A percentile compares a stretch with the other conserved stretches of the same genome.
Conservation (phyloP, 2,329 filamentous ascomycete genomes). For the Helminthosporium solani region DNA sequence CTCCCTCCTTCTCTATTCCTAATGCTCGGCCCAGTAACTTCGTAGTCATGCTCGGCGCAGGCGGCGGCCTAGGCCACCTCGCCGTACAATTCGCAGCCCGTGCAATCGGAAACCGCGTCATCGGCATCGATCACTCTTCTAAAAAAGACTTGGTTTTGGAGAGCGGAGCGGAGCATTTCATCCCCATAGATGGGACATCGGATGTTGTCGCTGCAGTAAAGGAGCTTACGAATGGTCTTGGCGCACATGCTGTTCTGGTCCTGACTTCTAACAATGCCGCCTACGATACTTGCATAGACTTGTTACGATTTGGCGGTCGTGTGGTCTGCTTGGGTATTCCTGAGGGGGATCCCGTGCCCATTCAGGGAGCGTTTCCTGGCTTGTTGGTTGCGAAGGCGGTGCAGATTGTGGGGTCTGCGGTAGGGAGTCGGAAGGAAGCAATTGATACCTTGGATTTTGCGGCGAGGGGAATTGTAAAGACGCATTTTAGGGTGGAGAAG, state of each 20-base stretch:
- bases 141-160: constrained; percentile 63
- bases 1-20: not conserved
- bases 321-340: constrained; percentile 52
- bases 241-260: constrained; percentile 62
- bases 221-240: constrained; percentile 57
- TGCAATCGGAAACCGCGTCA: constrained; percentile 65
- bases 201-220: constrained; percentile 58
- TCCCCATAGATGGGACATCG: constrained; percentile 59
- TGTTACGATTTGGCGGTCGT: constrained; percentile 49
- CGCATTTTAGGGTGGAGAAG: constrained; percentile 48
- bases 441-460: constrained; percentile 53
- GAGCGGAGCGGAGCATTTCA: constrained; percentile 66
- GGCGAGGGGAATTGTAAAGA: constrained; percentile 47
- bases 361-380: constrained; percentile 44
- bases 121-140: constrained; percentile 64
- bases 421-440: constrained; percentile 50
- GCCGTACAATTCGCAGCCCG: constrained; percentile 60
- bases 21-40: constrained; percentile 43
- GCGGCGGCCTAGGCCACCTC: constrained; percentile 65
- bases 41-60: constrained; percentile 58
- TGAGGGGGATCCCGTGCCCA: constrained; percentile 49
- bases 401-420: constrained; percentile 49
- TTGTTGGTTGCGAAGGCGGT: constrained; percentile 46
- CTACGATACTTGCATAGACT: constrained; percentile 44
- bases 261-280: constrained; percentile 51